Conservation (phyloP, 768 basidiomycete species). For the Dentipellis fragilis region DNA sequence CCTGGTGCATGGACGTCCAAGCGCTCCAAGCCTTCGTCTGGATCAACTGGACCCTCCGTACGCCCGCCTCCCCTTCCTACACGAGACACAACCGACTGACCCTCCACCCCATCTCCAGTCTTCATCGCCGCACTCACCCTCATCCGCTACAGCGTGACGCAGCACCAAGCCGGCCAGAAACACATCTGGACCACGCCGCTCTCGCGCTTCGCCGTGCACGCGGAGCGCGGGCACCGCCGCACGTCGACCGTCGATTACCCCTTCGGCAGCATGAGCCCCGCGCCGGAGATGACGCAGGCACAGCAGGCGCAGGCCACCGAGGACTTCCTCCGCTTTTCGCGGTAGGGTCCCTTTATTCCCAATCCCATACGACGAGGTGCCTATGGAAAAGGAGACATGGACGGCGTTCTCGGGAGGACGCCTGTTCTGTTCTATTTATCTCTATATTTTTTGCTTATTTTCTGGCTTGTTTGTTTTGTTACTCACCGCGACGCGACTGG, state of each 20-base stretch:
- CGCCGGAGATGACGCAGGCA: background rate
- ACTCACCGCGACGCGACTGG: too few relatives aligned
- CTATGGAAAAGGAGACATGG: too few relatives aligned
- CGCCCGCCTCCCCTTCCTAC: conserved; percentile 15
- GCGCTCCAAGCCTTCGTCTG: conserved; percentile 49
- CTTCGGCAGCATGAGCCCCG: background rate
- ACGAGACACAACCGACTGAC: background rate
- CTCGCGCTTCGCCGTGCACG: background rate
- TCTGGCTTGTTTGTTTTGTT: too few relatives aligned
- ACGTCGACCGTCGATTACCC: background rate
- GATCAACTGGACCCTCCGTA: conserved; percentile 45
- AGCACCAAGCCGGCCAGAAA: background rate
- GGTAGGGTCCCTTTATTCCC: background rate
- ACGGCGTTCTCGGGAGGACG: too few relatives aligned
- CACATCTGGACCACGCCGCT: background rate
- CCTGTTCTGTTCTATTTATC: too few relatives aligned
- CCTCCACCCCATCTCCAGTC: background rate
- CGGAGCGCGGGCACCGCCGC: background rate
- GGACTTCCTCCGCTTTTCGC: background rate
- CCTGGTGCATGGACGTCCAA: conserved; percentile 47
- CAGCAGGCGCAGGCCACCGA: background rate
- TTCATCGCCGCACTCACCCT: background rate
- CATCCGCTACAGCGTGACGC: background rate
- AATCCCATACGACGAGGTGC: background rate
- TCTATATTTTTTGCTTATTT: too few relatives aligned